phyloP scores from a whole-genome alignment of 78 protist species.

The Planoprotostelium fungivorum region DNA sequence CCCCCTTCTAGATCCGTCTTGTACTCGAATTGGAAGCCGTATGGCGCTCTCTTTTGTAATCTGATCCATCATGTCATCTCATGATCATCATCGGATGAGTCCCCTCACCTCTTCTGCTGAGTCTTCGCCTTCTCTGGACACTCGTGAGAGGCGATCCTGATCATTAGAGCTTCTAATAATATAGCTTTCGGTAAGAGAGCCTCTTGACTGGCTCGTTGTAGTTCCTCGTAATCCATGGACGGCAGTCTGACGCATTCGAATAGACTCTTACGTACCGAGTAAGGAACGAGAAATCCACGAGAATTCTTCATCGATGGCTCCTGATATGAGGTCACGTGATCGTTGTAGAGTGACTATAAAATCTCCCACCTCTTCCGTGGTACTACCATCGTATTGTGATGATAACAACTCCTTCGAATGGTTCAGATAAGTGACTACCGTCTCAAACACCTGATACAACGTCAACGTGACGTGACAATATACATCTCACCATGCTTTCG shows the following conservation, averaged over 20 bases:
- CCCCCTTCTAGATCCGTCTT: conserved; percentile 31
- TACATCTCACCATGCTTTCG: neutral
- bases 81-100: no score
- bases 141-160: neutral
- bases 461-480: no score
- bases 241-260: conserved; percentile 20
- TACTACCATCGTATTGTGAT: no score
- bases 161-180: conserved; percentile 21
- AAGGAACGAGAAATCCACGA: neutral
- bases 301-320: neutral
- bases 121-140: neutral
- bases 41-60: conserved; percentile 10
- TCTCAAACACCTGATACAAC: neutral
- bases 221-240: conserved; percentile 10
- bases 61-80: neutral
- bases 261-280: neutral
- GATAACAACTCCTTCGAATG: no score
- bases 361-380: no score
- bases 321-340: neutral
- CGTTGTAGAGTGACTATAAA: no score
- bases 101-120: neutral
- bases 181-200: conserved; percentile 8
- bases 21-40: conserved; percentile 23
- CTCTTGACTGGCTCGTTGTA: conserved; percentile 11
- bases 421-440: neutral